Base-by-base conservation (phyloP, 768 basidiomycete species). In the Rhodotorula toruloides region DNA sequence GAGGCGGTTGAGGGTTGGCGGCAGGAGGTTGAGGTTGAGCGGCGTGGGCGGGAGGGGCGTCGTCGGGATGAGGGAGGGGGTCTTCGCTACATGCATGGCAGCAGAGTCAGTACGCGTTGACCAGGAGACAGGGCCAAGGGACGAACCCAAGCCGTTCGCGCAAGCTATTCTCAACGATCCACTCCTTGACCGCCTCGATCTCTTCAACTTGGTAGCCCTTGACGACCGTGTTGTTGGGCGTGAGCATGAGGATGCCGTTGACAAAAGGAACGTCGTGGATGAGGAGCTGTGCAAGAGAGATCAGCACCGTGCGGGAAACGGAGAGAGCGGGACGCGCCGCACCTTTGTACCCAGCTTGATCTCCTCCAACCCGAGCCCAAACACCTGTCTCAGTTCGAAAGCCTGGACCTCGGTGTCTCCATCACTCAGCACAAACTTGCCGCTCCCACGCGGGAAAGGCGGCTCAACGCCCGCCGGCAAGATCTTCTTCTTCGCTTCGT, bases 131-230 rank as follows among this genome's bases (percentile, higher is more conserved):
- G 21, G 29, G 34, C 46, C 36, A 14, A 11, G 11, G 55, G 11
- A 34, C 63, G 50, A 21, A 70, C 68, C 56, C 40, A 1, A 70
- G 25, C 12, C 63, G 34, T 13, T 22, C 27, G 2, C 68, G 36
- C 3, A 70, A 34, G 4, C n/a, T 9, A 42, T 57, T 57, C 49
- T 70, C 68, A 25, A 70, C 21, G 22, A 13, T 12, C 63, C 55
- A 54, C 42, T 61, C 59, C 0, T 29, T n/a, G 16, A 39, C 37
- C 4, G 37, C 50, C 22, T 65, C 50, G 10, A 61, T 25, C 53
- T 70, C 68, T 47, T 70, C 63, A 39, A 70, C 60, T n/a, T 54
- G 49, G 36, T 50, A 29, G 14, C 68, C 68, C 60, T 70, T 70
- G 37, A 65, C 63, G 12, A 44, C 25, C 55, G 59, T 61, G 60